Evolutionary conservation across 495 filamentous ascomycete species (phyloP).

Genomic region (Penicillium psychrofluorescens): DNA sequence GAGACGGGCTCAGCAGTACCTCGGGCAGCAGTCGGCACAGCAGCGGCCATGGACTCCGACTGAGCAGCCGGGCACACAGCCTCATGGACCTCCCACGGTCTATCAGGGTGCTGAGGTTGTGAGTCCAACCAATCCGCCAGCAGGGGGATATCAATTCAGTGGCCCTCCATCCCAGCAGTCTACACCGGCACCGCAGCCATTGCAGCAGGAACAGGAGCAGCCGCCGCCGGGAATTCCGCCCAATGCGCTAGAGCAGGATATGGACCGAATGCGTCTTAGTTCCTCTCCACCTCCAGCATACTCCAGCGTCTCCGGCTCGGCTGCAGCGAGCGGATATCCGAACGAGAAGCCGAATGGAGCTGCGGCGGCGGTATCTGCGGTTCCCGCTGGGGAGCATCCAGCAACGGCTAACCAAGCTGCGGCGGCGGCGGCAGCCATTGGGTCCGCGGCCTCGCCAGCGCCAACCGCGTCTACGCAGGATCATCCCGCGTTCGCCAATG

Average conservation of each 20-base stretch:
- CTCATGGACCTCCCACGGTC: constrained; percentile 85
- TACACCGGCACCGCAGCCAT: constrained; percentile 17
- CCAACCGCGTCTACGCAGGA: constrained; percentile 44
- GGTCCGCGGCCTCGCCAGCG: constrained; percentile 10
- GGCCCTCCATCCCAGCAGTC: constrained; percentile 14
- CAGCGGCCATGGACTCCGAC: constrained; percentile 92
- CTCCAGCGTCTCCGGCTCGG: constrained; percentile 59
- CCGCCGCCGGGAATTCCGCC: constrained; percentile 26
- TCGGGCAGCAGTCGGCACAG: constrained; percentile 43
- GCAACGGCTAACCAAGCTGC: constrained; percentile 18
- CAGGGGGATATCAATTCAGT: constrained; percentile 27
- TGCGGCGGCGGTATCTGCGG: constrained; percentile 15
- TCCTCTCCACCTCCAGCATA: constrained; percentile 89
- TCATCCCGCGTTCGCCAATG: constrained; percentile 87
- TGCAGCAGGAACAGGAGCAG: constrained; percentile 12
- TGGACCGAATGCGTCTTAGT: constrained; percentile 77
- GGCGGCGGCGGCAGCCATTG: neutral
- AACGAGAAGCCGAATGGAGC: constrained; percentile 60
- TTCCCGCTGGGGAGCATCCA: constrained; percentile 18
- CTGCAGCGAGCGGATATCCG: constrained; percentile 57
- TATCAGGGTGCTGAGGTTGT: constrained; percentile 75
- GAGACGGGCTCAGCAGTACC: constrained; percentile 69
- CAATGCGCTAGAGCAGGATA: constrained; percentile 75
- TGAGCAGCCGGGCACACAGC: constrained; percentile 78
- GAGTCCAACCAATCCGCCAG: constrained; percentile 21